A percentile compares a stretch with the other conserved stretches of the same genome.
phyloP scores from a whole-genome alignment of 2,329 filamentous ascomycete species.

The Blumeria hordei region DNA sequence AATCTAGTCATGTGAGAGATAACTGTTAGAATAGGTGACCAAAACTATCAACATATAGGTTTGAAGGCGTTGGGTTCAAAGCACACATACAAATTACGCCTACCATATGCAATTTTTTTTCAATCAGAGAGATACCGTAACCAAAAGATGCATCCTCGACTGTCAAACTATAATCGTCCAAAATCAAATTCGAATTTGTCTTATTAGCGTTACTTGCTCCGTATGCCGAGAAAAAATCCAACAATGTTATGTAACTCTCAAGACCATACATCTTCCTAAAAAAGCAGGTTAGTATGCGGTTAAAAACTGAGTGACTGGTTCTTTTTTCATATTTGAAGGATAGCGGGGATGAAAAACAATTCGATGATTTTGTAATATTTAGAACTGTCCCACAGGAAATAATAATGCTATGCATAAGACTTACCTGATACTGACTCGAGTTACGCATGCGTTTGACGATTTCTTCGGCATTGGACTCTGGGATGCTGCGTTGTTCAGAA shows the following conservation, averaged over 20 bases:
- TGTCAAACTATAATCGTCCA: too few relatives aligned
- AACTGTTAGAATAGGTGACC: too few relatives aligned
- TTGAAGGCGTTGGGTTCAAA: too few relatives aligned
- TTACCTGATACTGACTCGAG: constrained; percentile 84
- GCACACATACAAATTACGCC: too few relatives aligned
- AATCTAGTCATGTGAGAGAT: too few relatives aligned
- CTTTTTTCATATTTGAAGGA: background rate
- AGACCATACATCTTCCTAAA: constrained; percentile 49
- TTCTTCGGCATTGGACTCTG: constrained; percentile 76
- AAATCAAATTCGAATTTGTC: too few relatives aligned
- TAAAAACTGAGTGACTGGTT: background rate
- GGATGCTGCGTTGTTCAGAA: constrained; percentile 55
- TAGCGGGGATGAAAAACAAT: background rate
- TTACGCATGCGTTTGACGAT: constrained; percentile 93
- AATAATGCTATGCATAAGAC: constrained; percentile 2
- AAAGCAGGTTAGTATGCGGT: background rate
- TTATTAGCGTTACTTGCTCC: too few relatives aligned
- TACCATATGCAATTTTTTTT: too few relatives aligned
- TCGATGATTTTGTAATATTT: background rate
- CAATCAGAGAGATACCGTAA: too few relatives aligned
- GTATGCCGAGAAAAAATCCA: too few relatives aligned
- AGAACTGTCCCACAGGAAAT: constrained; percentile 1
- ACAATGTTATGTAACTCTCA: constrained; percentile 13
- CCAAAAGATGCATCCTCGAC: too few relatives aligned
- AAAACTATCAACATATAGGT: too few relatives aligned